phyloP scores from a whole-genome alignment of 164 flowering plant species.

The Dillenia suffruticosa region DNA sequence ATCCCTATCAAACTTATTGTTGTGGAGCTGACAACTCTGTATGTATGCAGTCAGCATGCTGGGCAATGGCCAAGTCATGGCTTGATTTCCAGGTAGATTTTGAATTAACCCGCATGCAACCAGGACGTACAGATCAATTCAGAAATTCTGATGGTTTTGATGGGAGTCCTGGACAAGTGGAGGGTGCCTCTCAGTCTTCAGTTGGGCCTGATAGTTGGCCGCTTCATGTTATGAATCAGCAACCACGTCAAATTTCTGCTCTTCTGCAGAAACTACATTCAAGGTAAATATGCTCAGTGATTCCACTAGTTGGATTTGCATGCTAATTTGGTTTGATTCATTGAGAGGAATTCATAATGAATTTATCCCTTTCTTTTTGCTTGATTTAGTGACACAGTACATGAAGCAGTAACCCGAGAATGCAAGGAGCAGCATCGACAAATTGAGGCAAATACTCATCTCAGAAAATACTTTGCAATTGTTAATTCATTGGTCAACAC shows the following conservation, averaged over 20 bases:
- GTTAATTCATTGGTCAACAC: no score
- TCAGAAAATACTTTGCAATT: background rate
- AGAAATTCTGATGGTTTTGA: slow-evolving; percentile 54
- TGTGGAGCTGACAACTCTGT: background rate
- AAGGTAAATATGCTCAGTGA: slow-evolving; percentile 33
- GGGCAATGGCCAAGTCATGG: slow-evolving; percentile 99
- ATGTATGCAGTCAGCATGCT: slow-evolving; percentile 83
- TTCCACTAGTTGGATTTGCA: background rate
- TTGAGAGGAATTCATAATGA: no score
- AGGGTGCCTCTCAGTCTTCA: slow-evolving; percentile 27
- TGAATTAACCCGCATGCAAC: slow-evolving; percentile 59
- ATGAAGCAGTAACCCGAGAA: slow-evolving; percentile 79
- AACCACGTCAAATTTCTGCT: slow-evolving; percentile 68
- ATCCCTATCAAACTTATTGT: background rate
- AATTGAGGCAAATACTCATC: slow-evolving; percentile 59
- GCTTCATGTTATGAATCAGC: slow-evolving; percentile 74
- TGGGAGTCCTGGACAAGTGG: slow-evolving; percentile 47
- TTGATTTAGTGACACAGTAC: slow-evolving; percentile 67
- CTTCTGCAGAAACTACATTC: slow-evolving; percentile 99
- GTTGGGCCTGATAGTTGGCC: slow-evolving; percentile 86
- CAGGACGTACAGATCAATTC: slow-evolving; percentile 48
- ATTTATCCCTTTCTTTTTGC: background rate
- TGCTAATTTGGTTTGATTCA: background rate
- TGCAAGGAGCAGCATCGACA: slow-evolving; percentile 98
- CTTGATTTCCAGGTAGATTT: slow-evolving; percentile 85